Evolutionary conservation across 768 basidiomycete species (phyloP).

Genomic region (Chalciporus sphaerocephalus): DNA sequence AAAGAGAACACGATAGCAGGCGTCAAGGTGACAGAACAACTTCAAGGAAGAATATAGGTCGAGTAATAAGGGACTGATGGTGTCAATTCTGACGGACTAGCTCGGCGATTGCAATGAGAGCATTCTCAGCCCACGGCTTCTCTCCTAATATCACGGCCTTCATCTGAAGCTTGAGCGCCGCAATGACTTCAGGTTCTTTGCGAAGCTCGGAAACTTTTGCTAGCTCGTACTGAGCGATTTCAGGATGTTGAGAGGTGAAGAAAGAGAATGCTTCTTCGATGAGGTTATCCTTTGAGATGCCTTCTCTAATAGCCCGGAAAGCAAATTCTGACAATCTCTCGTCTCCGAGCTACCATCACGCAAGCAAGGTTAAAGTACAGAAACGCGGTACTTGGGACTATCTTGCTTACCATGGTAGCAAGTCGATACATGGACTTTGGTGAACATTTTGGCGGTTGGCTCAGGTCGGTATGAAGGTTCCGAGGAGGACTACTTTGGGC

Average conservation of each 20-base stretch:
- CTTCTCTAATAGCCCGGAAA: slow-evolving; percentile 20
- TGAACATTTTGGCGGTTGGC: slow-evolving; percentile 20
- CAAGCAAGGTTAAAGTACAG: neutral
- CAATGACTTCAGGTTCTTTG: slow-evolving; percentile 19
- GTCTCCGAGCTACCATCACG: slow-evolving; percentile 20
- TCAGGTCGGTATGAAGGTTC: neutral
- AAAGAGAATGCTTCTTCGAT: slow-evolving; percentile 29
- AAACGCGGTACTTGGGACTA: neutral
- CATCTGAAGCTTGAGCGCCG: slow-evolving; percentile 21
- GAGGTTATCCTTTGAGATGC: slow-evolving; percentile 24
- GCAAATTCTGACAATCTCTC: slow-evolving; percentile 26
- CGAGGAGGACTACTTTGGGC: neutral
- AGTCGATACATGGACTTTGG: slow-evolving; percentile 39
- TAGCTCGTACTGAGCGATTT: slow-evolving; percentile 15
- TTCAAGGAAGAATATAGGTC: neutral
- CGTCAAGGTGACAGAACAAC: too few species aligned
- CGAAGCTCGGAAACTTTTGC: slow-evolving; percentile 18
- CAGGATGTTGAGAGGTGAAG: slow-evolving; percentile 25
- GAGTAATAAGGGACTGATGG: neutral
- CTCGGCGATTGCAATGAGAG: slow-evolving; percentile 21
- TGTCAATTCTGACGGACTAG: slow-evolving; percentile 7
- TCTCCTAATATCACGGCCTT: slow-evolving; percentile 21
- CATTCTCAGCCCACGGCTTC: slow-evolving; percentile 25
- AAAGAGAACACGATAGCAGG: neutral
- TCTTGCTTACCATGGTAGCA: slow-evolving; percentile 21